Evolutionary conservation across 176 grass and related monocot genomes (phyloP).

Genomic region (Eragrostis curvula): DNA sequence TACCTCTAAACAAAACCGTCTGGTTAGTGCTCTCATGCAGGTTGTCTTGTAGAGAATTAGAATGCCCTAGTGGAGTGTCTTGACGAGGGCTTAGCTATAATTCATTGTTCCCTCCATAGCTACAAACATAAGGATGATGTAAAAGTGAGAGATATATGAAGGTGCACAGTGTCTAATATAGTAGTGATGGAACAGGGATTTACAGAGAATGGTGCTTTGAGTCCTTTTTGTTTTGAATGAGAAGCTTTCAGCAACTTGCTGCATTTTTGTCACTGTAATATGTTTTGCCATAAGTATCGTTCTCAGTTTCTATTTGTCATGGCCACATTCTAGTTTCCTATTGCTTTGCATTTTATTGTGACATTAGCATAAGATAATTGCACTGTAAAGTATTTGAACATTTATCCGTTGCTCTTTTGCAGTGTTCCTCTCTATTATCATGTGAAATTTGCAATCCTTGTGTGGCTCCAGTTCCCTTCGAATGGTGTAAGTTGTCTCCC

Average conservation of each 20-base stretch:
- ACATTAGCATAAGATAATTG: background rate
- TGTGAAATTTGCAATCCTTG: conserved; percentile 81
- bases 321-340: background rate
- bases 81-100: background rate
- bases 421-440: conserved; percentile 88
- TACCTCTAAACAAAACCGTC: conserved; percentile 8
- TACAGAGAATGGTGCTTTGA: conserved; percentile 7
- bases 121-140: background rate
- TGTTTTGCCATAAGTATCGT: background rate
- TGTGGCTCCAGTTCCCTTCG: conserved; percentile 83
- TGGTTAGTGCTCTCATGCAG: background rate
- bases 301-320: background rate
- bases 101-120: too few relatives aligned
- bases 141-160: background rate
- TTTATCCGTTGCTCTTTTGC: conserved; percentile 43
- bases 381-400: conserved; percentile 20
- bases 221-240: background rate
- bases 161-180: background rate
- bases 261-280: conserved; percentile 4
- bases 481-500: conserved; percentile 60
- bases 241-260: background rate
- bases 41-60: background rate
- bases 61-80: background rate
- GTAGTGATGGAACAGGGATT: background rate
- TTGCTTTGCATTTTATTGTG: background rate